Percentiles rank a stretch among this genome's conserved stretches.
Evolutionary conservation across 768 basidiomycete species (phyloP).

Genomic region (Boletus fagicola): DNA sequence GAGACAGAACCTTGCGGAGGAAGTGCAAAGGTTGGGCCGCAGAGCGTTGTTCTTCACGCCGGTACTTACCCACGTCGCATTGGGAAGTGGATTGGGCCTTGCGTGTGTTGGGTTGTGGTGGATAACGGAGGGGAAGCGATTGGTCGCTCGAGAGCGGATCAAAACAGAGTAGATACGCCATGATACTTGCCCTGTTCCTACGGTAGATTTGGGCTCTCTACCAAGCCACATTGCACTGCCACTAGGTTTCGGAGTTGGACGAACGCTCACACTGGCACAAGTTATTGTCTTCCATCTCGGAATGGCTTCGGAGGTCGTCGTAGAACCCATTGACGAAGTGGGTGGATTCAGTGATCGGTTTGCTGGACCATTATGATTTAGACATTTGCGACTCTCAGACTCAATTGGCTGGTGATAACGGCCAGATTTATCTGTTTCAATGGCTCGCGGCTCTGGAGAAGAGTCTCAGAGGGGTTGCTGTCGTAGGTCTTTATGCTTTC

Average conservation of each 20-base stretch:
- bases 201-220: not conserved
- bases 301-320: conserved; percentile 27
- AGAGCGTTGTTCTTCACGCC: conserved; percentile 20
- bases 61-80: conserved; percentile 26
- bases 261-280: not conserved
- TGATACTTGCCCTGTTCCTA: not conserved
- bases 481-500: conserved; percentile 43
- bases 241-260: not conserved
- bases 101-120: conserved; percentile 31
- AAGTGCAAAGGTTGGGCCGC: conserved; percentile 15
- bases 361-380: conserved; percentile 9
- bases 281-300: conserved; percentile 5
- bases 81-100: conserved; percentile 28
- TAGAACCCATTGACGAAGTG: conserved; percentile 34
- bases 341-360: conserved; percentile 9
- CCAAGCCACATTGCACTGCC: conserved; percentile 16
- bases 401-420: conserved; percentile 69
- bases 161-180: conserved; percentile 22
- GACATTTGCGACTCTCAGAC: conserved; percentile 41
- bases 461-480: conserved; percentile 45
- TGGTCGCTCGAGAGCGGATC: conserved; percentile 19
- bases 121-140: conserved; percentile 26
- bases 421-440: conserved; percentile 79
- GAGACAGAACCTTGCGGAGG: conserved; percentile 14
- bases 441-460: conserved; percentile 74